A percentile compares a stretch with the other conserved stretches of the same genome.
phyloP scores from a whole-genome alignment of 2,329 filamentous ascomycete genomes.

The Apiospora pterosperma region DNA sequence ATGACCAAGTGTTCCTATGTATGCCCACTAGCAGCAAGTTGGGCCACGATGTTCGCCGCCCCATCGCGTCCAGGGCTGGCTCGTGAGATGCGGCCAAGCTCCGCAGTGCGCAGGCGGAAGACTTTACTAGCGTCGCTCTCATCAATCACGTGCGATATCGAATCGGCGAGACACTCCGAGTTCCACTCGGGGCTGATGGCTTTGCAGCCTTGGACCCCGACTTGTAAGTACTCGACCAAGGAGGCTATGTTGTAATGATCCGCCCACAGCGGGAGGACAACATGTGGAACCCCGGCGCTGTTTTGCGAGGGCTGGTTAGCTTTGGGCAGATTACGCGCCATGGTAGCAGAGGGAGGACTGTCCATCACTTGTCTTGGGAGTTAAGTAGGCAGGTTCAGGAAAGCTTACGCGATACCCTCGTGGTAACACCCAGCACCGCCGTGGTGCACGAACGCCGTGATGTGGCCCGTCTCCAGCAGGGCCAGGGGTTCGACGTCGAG shows the following conservation, averaged over 20 bases:
- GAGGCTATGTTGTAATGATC: background rate
- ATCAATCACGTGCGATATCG: background rate
- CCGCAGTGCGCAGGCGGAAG: background rate
- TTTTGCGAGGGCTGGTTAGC: background rate
- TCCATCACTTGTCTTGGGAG: too few species aligned
- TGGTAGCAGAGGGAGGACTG: background rate
- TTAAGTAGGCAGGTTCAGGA: too few species aligned
- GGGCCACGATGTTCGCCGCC: background rate
- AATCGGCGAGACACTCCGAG: background rate
- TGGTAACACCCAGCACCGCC: background rate
- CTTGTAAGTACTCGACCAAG: background rate
- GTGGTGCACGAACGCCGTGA: background rate
- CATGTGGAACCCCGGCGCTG: background rate
- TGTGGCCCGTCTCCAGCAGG: background rate
- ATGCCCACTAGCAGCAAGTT: too few species aligned
- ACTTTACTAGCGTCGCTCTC: background rate
- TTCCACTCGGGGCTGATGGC: background rate
- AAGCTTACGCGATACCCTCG: background rate
- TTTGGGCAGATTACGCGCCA: background rate
- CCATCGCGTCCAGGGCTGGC: background rate
- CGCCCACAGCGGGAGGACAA: background rate
- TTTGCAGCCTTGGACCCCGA: background rate
- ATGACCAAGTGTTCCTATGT: too few species aligned
- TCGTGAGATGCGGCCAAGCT: background rate
- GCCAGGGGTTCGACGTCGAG: background rate